Percentiles rank a stretch among this genome's conserved stretches.
Conservation (phyloP, 176 grass and related monocot genomes). For the Lolium multiflorum region DNA sequence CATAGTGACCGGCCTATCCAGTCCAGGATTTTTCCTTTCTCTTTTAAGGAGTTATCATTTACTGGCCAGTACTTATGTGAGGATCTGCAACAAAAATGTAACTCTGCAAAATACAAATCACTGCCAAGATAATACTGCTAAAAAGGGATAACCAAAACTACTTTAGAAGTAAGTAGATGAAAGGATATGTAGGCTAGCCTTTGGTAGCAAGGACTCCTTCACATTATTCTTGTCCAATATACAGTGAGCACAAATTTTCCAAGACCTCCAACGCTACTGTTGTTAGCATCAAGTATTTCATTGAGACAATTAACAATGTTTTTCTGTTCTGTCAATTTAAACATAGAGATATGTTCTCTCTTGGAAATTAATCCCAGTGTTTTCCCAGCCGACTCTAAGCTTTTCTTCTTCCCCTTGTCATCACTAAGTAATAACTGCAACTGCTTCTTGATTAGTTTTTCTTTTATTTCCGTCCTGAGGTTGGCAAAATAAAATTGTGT, state of each 20-base stretch:
- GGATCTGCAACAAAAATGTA: neutral
- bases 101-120: no score
- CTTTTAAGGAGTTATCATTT: no score
- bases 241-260: neutral
- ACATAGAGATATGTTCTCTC: no score
- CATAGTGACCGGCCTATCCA: no score
- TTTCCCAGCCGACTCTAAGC: neutral
- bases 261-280: neutral
- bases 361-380: neutral
- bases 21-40: no score
- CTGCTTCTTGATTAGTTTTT: no score
- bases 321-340: neutral
- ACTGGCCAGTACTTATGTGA: neutral
- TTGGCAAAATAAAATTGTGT: neutral
- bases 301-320: neutral
- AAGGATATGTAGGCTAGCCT: neutral
- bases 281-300: neutral
- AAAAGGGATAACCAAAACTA: no score
- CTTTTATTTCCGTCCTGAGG: no score
- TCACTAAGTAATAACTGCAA: neutral
- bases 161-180: neutral
- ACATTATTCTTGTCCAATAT: neutral
- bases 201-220: neutral
- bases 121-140: no score
- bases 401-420: neutral